Evolutionary conservation across 208 protist genomes (phyloP), one percentile per base, ranked within the genome.

Genomic region (Wallacemonas sp.): DNA sequence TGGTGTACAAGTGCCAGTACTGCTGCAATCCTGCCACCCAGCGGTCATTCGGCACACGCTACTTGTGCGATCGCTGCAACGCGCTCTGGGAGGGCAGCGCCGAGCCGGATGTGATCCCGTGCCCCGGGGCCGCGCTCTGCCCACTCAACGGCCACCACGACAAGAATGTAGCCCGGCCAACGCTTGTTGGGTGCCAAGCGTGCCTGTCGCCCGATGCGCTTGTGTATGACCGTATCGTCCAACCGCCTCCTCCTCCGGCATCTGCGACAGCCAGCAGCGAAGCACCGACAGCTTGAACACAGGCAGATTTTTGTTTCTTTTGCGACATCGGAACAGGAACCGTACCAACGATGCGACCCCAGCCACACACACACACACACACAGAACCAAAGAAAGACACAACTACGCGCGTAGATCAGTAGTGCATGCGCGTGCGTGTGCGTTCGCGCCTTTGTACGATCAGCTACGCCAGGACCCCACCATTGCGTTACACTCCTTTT

Each of bases 1-100:
- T 85, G 1, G 71, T 96, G 31, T 93, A 91, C 76, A 96, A 96
- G 62, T 96, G 91, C 64, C 71, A 67, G 16, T 96, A 93, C 79
- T 96, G 91, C 67, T 96, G 91, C 64, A 96, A 93, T 67, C 87
- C 86, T 2, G 91, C 91, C 8, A 93, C 87, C 12, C 79, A 93
- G 31, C 76, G 82, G 22, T 96, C 84, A 10, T 93, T 96, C 62
- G 91, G 79, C 11, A 93, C 79, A n/a, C 82, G 87, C 5, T 92
- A 91, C 62, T 52, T 87, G 61, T 96, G 91, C 71, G 82, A 96
- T 12, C 65, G 75, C 12, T 96, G 91, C 66, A 70, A 86, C 16
- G 61, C 61, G 22, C 77, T 72, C 33, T 95, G 90, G 87, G 54
- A 38, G 12, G 82, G 76, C 49, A 87, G 61, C 28, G 61, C 69